Evolutionary conservation across 768 basidiomycete species (phyloP).

Genomic region (Trametes maxima): DNA sequence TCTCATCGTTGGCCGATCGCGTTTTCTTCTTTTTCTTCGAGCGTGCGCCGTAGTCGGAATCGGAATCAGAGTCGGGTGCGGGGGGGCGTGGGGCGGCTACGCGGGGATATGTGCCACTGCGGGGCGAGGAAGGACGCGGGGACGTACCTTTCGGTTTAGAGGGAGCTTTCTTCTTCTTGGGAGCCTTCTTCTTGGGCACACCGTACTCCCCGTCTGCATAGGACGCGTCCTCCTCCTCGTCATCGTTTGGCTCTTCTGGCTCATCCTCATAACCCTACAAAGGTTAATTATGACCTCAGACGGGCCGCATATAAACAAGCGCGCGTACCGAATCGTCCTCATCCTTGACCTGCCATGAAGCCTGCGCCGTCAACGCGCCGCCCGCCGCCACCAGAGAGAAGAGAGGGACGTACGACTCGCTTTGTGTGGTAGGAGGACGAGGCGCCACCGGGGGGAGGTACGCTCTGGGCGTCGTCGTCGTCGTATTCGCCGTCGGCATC

Average conservation of each 20-base stretch:
- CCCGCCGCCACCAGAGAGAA: not conserved
- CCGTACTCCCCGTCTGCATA: constrained; percentile 79
- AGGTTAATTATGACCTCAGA: constrained; percentile 23
- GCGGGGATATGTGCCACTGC: constrained; percentile 34
- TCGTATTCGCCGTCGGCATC: constrained; percentile 65
- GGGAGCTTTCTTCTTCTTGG: constrained; percentile 67
- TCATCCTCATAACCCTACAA: constrained; percentile 60
- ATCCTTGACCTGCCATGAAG: constrained; percentile 33
- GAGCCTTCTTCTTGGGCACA: constrained; percentile 62
- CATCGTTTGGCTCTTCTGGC: constrained; percentile 46
- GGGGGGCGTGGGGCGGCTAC: constrained; percentile 49
- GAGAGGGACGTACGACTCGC: constrained; percentile 33
- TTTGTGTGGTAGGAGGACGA: constrained; percentile 39
- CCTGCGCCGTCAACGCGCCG: constrained; percentile 21
- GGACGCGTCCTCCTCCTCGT: constrained; percentile 71
- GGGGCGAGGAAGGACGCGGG: constrained; percentile 10
- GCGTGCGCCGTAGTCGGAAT: constrained; percentile 84
- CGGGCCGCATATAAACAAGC: constrained; percentile 26
- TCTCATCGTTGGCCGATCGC: constrained; percentile 59
- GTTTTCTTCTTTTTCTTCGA: constrained; percentile 85
- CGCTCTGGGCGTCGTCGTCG: constrained; percentile 53
- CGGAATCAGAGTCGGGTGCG: constrained; percentile 67
- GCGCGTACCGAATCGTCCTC: constrained; percentile 55
- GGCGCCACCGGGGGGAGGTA: constrained; percentile 40
- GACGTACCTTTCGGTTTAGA: constrained; percentile 62